These are phyloP conservation scores for Xylaria sp. DNA, from an alignment of 2,329 filamentous ascomycete species.

Conservation along the genomic window DNA sequence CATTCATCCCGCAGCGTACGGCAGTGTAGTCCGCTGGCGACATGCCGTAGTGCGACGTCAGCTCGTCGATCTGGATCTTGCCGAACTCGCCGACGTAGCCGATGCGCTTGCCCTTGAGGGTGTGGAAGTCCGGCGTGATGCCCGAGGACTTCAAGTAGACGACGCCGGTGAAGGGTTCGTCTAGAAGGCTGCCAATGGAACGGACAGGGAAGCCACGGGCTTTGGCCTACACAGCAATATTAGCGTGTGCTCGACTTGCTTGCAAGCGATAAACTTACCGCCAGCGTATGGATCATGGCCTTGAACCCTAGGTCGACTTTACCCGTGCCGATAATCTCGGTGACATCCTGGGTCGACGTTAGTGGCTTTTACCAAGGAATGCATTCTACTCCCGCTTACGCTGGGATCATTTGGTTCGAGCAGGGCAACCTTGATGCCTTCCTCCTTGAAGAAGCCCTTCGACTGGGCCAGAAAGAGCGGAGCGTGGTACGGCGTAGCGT, in stretches of 20 bases:
- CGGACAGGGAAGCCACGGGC: slow-evolving; percentile 77
- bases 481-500: slow-evolving; percentile 83
- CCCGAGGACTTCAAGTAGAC: slow-evolving; percentile 79
- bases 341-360: slow-evolving; percentile 69
- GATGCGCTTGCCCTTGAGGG: slow-evolving; percentile 79
- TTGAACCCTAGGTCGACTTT: slow-evolving; percentile 85
- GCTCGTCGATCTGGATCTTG: slow-evolving; percentile 85
- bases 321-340: slow-evolving; percentile 80
- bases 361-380: slow-evolving; percentile 22
- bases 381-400: slow-evolving; percentile 52
- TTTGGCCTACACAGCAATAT: slow-evolving; percentile 65
- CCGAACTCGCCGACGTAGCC: slow-evolving; percentile 85
- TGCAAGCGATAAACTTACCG: slow-evolving; percentile 56
- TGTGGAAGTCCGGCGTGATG: slow-evolving; percentile 79
- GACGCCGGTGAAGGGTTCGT: slow-evolving; percentile 83
- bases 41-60: slow-evolving; percentile 82
- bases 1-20: slow-evolving; percentile 83
- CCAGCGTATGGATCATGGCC: slow-evolving; percentile 85
- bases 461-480: slow-evolving; percentile 80
- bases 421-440: slow-evolving; percentile 80
- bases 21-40: slow-evolving; percentile 77
- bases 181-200: slow-evolving; percentile 78
- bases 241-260: background rate
- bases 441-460: slow-evolving; percentile 78
- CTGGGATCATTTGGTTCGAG: slow-evolving; percentile 83